phyloP scores from a whole-genome alignment of 2,329 filamentous ascomycete genomes.

The Metarhizium robertsii region DNA sequence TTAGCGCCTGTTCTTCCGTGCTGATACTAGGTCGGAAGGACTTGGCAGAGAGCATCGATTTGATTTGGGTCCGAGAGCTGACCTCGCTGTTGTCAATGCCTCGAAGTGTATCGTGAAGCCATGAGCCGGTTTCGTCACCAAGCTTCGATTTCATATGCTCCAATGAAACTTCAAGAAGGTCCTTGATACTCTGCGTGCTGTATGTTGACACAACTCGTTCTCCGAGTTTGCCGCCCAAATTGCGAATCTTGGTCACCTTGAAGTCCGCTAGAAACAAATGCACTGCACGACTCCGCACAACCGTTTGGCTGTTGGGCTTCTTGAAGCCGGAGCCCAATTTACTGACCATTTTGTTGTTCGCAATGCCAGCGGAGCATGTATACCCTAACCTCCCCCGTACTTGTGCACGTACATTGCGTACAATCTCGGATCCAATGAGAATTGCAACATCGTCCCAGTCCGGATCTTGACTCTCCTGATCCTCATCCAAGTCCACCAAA shows the following conservation, averaged over 20 bases:
- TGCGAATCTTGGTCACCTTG: conserved; percentile 92
- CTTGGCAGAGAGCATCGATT: conserved; percentile 95
- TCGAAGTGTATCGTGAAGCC: conserved; percentile 77
- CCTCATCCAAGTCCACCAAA: conserved; percentile 68
- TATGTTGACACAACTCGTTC: conserved; percentile 77
- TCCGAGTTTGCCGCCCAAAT: conserved; percentile 89
- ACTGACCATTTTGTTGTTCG: conserved; percentile 88
- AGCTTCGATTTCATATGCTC: conserved; percentile 70
- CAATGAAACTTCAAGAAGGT: conserved; percentile 62
- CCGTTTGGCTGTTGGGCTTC: conserved; percentile 90
- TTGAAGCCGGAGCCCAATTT: conserved; percentile 87
- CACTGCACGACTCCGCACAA: conserved; percentile 80
- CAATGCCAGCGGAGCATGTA: conserved; percentile 85
- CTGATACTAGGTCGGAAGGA: conserved; percentile 83
- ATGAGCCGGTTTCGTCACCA: conserved; percentile 74
- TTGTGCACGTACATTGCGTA: conserved; percentile 61
- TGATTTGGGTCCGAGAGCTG: conserved; percentile 84
- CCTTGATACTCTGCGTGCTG: conserved; percentile 67
- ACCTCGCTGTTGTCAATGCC: conserved; percentile 85
- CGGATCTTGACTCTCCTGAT: conserved; percentile 69
- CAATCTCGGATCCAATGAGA: conserved; percentile 79
- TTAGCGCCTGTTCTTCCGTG: conserved; percentile 64
- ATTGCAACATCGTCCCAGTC: conserved; percentile 96
- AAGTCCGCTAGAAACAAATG: conserved; percentile 71
- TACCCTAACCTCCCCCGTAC: conserved; percentile 68